Evolutionary conservation across 768 basidiomycete species (phyloP), one percentile per base, ranked within the genome.

Genomic region (Boletus rubroflammeus): DNA sequence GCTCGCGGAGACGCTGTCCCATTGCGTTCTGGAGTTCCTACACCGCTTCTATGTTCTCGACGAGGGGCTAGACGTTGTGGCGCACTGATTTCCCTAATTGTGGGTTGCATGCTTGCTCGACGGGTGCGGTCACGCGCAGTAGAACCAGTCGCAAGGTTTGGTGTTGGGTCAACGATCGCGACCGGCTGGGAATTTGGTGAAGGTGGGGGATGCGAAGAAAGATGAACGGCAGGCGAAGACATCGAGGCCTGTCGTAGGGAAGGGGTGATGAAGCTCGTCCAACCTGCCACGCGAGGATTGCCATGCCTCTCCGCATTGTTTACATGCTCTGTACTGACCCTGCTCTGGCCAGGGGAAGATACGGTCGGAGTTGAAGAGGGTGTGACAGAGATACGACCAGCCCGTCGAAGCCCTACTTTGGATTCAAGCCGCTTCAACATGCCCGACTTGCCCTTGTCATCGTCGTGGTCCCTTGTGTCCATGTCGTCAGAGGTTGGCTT

Each of bases 151-250:
- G 68, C 72, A 54, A 76, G 70, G 58, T 73, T 75, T 38, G 81
- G 77, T 19, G 80, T 75, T 25, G 81, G 77, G 46, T 78, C 76
- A 19, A 69, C 73, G 54, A 79, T 73, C 19, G 80, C 67, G 51
- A 75, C 72, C 19, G 78, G 67, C 54, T 76, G 78, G 38, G 79
- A 78, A 63, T 75, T 78, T n/a, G 79, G 76, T 34, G 83, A 81
- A 47, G 80, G 78, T 47, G 77, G 63, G 32, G 80, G 73, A 70
- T 80, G 78, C 26, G 83, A 82, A 47, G 80, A 80, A 51, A 85
- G 76, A 62, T 86, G 84, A 41, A 91, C 69, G 28, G 84, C 78
- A 50, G 89, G 88, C 21, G 87, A 88, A 53, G 88, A 90, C 76
- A 86, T 78, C 44, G 89, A 87, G 36, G 81, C 88, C 56, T 79